Base-by-base conservation (phyloP, 371 early-diverging fungal species). In the Thermomucor indicae-seudaticae region DNA sequence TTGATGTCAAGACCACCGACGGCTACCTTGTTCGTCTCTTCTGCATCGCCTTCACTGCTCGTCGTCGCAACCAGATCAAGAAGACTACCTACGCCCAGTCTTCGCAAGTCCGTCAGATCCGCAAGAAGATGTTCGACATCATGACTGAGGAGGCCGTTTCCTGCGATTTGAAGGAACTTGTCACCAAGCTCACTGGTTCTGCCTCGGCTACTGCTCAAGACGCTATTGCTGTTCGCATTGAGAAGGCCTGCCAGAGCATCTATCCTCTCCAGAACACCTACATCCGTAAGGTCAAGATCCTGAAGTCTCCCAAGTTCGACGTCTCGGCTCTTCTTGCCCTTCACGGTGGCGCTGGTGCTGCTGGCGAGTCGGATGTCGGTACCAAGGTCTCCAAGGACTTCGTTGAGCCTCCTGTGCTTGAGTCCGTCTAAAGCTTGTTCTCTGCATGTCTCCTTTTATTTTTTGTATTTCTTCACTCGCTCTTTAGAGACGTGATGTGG, bases 111-210 rank as follows among this genome's bases (percentile, higher is more conserved):
- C 95, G 95, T 64, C 84, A 85, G 67, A 99, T 99, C 81, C 95
- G 99, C 82, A 95, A 99, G 89, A 97, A 97, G 91, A 99, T 99
- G 95, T 95, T 97, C 79, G 99, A 99, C 70, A 89, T 99, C 79
- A 92, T 99, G 81, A 85, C 79, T 64, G 83, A 88, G 55, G 97
- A 99, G 83, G 84, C 95, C 42, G 53, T 84, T 57, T 75, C 85
- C 30, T 87, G 91, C 82, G 96, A 97, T 75, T 82, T 99, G 69
- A 93, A 95, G 85, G 95, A 95, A 70, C 81, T 99, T 35, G 91
- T 99, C 72, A 85, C 85, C 75, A 99, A 99, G 92, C 85, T 99
- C 47, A 82, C 87, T 70, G 75, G 85, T 51, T 69, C 73, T 61
- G 73, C 77, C 42, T 71, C 71, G 51, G 57, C 58, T 42, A 56